Conservation (phyloP, 2,329 filamentous ascomycete genomes). For the Aspergillus candidus region DNA sequence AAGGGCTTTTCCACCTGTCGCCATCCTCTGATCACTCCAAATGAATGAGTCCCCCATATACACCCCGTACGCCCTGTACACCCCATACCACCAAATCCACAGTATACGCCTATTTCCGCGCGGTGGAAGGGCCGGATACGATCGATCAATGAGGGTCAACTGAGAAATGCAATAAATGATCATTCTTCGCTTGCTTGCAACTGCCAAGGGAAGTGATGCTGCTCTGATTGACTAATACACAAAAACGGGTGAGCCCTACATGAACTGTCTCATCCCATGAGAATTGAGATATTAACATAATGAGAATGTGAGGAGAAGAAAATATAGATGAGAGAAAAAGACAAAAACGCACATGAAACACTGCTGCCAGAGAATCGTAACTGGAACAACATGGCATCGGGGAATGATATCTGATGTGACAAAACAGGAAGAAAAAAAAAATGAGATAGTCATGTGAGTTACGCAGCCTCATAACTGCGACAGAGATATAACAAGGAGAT, state of each 20-base stretch:
- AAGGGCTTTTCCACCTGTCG: not conserved
- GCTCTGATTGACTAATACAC: slow-evolving; percentile 25
- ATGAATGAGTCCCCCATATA: not conserved
- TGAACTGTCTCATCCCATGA: slow-evolving; percentile 17
- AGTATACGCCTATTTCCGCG: no score
- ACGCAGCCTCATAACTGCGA: slow-evolving; percentile 26
- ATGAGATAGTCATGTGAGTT: slow-evolving; percentile 19
- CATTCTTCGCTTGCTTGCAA: slow-evolving; percentile 19
- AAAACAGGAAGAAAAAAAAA: slow-evolving; percentile 10
- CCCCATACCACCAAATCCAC: no score
- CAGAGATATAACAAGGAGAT: slow-evolving; percentile 14
- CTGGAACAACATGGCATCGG: slow-evolving; percentile 18
- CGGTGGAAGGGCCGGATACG: not conserved
- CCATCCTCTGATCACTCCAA: not conserved
- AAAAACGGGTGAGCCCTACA: slow-evolving; percentile 18
- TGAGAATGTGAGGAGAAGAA: slow-evolving; percentile 9
- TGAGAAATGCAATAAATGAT: slow-evolving; percentile 9
- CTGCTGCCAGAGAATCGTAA: slow-evolving; percentile 23
- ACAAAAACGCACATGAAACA: slow-evolving; percentile 6
- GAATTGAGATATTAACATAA: slow-evolving; percentile 20
- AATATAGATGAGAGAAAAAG: slow-evolving; percentile 7
- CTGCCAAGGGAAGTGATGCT: slow-evolving; percentile 16
- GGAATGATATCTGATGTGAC: slow-evolving; percentile 10
- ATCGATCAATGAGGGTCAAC: not conserved
- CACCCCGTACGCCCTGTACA: no score